Evolutionary conservation across 805 yeast species (phyloP), one percentile per base, ranked within the genome.

Genomic region (Hanseniaspora thailandica): DNA sequence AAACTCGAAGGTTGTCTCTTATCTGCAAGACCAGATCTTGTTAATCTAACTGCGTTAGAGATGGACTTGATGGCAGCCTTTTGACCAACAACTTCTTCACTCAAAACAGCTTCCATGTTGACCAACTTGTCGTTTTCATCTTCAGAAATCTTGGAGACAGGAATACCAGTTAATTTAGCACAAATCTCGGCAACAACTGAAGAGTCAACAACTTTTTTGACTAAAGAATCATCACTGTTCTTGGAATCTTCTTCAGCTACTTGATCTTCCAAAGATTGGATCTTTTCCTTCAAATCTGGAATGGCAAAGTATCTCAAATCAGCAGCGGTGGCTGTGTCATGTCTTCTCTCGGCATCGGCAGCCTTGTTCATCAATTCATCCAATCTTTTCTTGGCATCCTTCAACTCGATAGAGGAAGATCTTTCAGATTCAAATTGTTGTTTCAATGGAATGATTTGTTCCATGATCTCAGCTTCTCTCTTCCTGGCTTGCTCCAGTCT

Each of bases 1-100:
- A 93, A 93, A 13, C 96, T 86, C 0, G 97, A 87, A 5, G 98
- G 98, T 60, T 94, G 96, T 68, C 88, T 78, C 52, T 98, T 98
- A 67, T 93, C 93, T 23, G 96, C 85, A 58, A 93, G 76, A 20
- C 98, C 98, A 10, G 97, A 89, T 66, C 98, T 80, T 17, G 86
- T 80, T 61, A 93, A 76, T 69, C 98, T 80, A 53, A 93, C 86
- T 5, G 97, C 95, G 66, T 93, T 90, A 9, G 97, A 79, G 40
- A 93, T 98, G 1, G 97, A 96, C 67, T 84, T 87, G 56, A 93
- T 95, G 1, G 98, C 98, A 57, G 86, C 96, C 56, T 83, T 74
- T 71, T 93, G 98, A 38, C 98, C 98, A 59, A 93, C 96, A 60
- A 93, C 98, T 55, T 78, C 81, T 13, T 78, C 69, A 20, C 95